Conservation (phyloP, 2,329 filamentous ascomycete species). For the Diatrype stigma region DNA sequence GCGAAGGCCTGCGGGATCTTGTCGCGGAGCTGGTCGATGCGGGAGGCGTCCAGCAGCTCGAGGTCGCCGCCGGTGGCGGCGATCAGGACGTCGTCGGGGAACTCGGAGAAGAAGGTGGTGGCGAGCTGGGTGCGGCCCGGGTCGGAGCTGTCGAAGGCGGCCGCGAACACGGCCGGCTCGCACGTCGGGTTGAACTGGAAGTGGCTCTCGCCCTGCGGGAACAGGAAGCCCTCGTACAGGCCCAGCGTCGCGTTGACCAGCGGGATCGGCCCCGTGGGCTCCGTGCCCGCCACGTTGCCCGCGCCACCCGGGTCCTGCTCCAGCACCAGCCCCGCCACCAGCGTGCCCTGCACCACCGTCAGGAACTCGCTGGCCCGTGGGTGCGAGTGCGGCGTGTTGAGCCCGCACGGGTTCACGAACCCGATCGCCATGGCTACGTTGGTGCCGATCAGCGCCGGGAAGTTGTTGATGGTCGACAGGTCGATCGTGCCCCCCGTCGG, state of each 20-base stretch:
- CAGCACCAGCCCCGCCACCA: conserved; percentile 34
- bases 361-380: conserved; percentile 38
- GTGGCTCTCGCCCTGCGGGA: conserved; percentile 40
- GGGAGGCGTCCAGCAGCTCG: neutral
- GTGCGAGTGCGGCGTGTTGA: conserved; percentile 41
- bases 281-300: conserved; percentile 20
- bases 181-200: conserved; percentile 43
- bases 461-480: conserved; percentile 10
- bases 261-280: conserved; percentile 18
- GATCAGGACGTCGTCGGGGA: conserved; percentile 17
- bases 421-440: conserved; percentile 38
- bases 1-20: neutral
- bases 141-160: conserved; percentile 37
- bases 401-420: conserved; percentile 40
- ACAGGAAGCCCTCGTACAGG: conserved; percentile 34
- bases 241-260: conserved; percentile 26
- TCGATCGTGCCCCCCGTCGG: conserved; percentile 16
- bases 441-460: conserved; percentile 41
- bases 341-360: conserved; percentile 32
- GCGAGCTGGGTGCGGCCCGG: conserved; percentile 36
- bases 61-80: conserved; percentile 1
- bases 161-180: conserved; percentile 37
- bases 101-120: conserved; percentile 19
- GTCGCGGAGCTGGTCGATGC: neutral
- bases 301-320: conserved; percentile 23